Evolutionary conservation across 495 filamentous ascomycete genomes (phyloP).

Genomic region (Lophium mytilinum): DNA sequence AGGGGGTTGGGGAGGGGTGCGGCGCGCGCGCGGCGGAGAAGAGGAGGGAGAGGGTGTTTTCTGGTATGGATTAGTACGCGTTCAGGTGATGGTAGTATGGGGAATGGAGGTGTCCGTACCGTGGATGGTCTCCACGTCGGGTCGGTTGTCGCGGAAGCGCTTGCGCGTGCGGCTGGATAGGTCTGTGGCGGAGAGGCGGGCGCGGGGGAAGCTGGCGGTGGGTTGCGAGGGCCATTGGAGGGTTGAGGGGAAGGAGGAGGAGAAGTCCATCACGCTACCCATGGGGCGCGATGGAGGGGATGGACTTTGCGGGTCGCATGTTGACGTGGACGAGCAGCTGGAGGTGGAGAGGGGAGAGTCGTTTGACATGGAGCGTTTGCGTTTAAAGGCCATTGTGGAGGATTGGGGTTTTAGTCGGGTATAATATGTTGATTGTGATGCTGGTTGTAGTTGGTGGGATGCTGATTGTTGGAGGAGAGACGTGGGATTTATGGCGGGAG

Average conservation of each 20-base stretch:
- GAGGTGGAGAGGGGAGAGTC: constrained; percentile 25
- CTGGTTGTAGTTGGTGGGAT: neutral
- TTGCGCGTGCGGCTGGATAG: constrained; percentile 30
- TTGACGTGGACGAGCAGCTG: constrained; percentile 15
- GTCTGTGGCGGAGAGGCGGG: constrained; percentile 5
- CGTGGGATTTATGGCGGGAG: neutral
- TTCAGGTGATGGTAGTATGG: too few species aligned
- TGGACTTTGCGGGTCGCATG: constrained; percentile 17
- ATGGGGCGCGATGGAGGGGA: constrained; percentile 15
- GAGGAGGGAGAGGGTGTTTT: constrained; percentile 31
- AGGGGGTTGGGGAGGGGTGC: constrained; percentile 16
- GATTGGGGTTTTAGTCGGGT: neutral
- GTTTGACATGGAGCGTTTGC: constrained; percentile 30
- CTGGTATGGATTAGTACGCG: constrained; percentile 18
- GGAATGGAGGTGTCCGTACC: constrained; percentile 19
- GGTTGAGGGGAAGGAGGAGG: constrained; percentile 1
- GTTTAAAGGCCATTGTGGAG: constrained; percentile 31
- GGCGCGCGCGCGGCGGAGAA: constrained; percentile 30
- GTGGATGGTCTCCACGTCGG: constrained; percentile 30
- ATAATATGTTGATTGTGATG: neutral
- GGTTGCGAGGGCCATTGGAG: constrained; percentile 8
- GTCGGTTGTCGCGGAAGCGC: constrained; percentile 32
- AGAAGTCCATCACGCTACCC: constrained; percentile 13
- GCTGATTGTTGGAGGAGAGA: neutral
- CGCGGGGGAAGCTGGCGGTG: constrained; percentile 4